phyloP scores from a whole-genome alignment of 768 basidiomycete species.

The Lepiota venenata region DNA sequence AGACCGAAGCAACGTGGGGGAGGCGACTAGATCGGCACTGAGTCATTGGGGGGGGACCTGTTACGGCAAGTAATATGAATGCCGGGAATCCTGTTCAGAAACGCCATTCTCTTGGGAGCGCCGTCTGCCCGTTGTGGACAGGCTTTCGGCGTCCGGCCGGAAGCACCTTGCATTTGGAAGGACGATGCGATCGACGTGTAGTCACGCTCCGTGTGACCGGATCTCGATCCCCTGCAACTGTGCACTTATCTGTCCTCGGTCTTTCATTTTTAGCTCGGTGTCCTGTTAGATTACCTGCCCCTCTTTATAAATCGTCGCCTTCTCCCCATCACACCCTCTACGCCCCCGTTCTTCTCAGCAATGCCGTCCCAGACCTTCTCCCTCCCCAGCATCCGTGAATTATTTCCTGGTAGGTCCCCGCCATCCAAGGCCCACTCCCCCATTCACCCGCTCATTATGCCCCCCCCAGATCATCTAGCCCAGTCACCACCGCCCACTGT shows the following conservation, averaged over 20 bases:
- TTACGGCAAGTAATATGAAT: slow-evolving; percentile 2
- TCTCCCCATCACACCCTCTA: not conserved
- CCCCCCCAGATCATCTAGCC: slow-evolving; percentile 18
- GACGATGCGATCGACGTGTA: slow-evolving; percentile 10
- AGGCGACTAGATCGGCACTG: slow-evolving; percentile 23
- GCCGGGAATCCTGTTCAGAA: slow-evolving; percentile 11
- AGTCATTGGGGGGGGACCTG: slow-evolving; percentile 2
- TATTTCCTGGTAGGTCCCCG: slow-evolving; percentile 45
- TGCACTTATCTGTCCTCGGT: not conserved
- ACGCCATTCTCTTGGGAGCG: not conserved
- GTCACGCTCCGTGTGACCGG: slow-evolving; percentile 6
- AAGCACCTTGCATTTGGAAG: not conserved
- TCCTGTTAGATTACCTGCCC: slow-evolving; percentile 7
- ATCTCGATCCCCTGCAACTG: slow-evolving; percentile 4
- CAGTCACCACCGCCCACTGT: slow-evolving; percentile 1
- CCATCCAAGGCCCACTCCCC: not conserved
- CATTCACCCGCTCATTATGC: not conserved
- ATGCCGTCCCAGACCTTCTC: slow-evolving; percentile 19
- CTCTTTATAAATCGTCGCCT: slow-evolving; percentile 6
- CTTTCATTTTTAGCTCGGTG: slow-evolving; percentile 11
- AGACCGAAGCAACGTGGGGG: slow-evolving; percentile 16
- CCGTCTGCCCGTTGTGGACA: slow-evolving; percentile 12
- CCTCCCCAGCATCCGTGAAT: slow-evolving; percentile 50
- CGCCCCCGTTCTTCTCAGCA: not conserved
- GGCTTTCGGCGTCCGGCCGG: slow-evolving; percentile 11